These are phyloP conservation scores for Xylaria castorea DNA, from an alignment of 495 filamentous ascomycete species.

Conservation along the genomic window DNA sequence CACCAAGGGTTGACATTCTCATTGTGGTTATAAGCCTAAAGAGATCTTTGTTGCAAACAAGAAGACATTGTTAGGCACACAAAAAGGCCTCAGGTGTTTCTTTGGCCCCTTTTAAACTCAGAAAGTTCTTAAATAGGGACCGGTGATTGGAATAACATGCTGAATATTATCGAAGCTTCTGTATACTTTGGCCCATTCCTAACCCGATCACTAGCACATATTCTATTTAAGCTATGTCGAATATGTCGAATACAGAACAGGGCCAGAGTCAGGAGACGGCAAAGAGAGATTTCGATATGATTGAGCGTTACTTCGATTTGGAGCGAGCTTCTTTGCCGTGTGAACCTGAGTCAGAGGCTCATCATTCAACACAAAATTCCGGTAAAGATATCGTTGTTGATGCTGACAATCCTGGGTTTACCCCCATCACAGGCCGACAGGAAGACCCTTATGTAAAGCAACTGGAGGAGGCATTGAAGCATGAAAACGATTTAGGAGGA, in stretches of 20 bases:
- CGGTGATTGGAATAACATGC: neutral
- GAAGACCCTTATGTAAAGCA: neutral
- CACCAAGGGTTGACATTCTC: no score
- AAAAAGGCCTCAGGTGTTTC: neutral
- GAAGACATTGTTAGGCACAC: neutral
- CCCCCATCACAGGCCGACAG: neutral
- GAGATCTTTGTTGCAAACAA: neutral
- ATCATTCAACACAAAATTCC: neutral
- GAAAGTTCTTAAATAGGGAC: neutral
- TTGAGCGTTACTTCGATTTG: slow-evolving; percentile 9
- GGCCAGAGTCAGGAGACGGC: no score
- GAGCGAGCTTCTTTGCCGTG: slow-evolving; percentile 4
- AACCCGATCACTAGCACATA: neutral
- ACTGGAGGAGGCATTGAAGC: neutral
- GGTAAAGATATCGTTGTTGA: neutral
- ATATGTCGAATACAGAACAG: neutral
- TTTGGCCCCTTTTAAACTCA: neutral
- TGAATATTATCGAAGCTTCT: neutral
- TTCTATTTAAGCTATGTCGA: no score
- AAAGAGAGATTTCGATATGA: neutral
- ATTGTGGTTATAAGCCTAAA: neutral
- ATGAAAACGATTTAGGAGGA: neutral
- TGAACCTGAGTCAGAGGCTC: neutral
- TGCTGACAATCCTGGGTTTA: neutral
- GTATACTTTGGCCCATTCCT: neutral